Conservation (phyloP, 1,139 yeast species). For the Candida neerlandica region DNA sequence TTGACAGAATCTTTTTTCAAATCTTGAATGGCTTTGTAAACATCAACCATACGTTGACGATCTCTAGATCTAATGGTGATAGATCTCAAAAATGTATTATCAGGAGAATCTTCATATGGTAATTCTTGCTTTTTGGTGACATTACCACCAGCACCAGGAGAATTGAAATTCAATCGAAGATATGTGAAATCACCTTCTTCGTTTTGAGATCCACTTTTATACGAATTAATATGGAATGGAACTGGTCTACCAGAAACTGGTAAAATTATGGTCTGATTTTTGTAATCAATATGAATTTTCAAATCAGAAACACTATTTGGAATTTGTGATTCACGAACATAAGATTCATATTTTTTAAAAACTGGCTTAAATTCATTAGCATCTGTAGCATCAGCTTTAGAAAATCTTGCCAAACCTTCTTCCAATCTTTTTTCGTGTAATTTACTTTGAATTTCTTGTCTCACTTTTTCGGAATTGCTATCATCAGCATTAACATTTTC, state of each 20-base stretch:
- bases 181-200: slow-evolving; percentile 97
- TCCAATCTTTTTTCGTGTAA: slow-evolving; percentile 84
- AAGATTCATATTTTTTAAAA: slow-evolving; percentile 91
- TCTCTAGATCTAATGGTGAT: slow-evolving; percentile 89
- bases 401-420: slow-evolving; percentile 78
- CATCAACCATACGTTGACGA: slow-evolving; percentile 88
- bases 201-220: slow-evolving; percentile 90
- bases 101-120: slow-evolving; percentile 89
- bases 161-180: slow-evolving; percentile 85
- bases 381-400: slow-evolving; percentile 72
- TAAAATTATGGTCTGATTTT: slow-evolving; percentile 83
- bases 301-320: slow-evolving; percentile 83
- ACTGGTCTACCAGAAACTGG: slow-evolving; percentile 97
- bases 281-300: slow-evolving; percentile 83
- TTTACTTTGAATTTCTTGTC: slow-evolving; percentile 80
- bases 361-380: slow-evolving; percentile 69
- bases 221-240: slow-evolving; percentile 93
- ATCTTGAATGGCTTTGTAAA: slow-evolving; percentile 87
- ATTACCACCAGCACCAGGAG: slow-evolving; percentile 86
- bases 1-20: slow-evolving; percentile 90
- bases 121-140: slow-evolving; percentile 72
- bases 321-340: slow-evolving; percentile 88
- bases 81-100: slow-evolving; percentile 83
- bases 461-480: slow-evolving; percentile 70
- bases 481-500: slow-evolving; percentile 76